Conservation (phyloP, 2,329 filamentous ascomycete genomes). For the Trichoderma polysporum region DNA sequence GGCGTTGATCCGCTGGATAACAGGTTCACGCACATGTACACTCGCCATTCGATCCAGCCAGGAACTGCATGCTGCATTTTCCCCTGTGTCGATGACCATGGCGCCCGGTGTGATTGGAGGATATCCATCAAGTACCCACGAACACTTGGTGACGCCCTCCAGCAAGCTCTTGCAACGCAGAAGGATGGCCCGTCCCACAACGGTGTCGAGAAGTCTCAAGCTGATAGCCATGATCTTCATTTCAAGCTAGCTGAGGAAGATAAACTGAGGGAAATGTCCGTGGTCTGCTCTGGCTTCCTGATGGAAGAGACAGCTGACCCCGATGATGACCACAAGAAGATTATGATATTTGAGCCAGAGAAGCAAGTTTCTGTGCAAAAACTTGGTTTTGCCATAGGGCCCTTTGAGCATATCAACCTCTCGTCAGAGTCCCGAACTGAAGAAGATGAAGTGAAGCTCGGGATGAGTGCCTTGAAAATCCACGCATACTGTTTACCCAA, state of each 20-base stretch:
- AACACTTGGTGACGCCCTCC: slow-evolving; percentile 76
- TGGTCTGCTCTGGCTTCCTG: slow-evolving; percentile 86
- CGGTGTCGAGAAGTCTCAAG: slow-evolving; percentile 39
- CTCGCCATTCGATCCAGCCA: slow-evolving; percentile 73
- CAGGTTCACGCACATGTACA: slow-evolving; percentile 90
- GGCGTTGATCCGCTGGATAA: slow-evolving; percentile 76
- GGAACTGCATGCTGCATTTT: slow-evolving; percentile 85
- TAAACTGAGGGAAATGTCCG: slow-evolving; percentile 81
- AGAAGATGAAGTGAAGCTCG: slow-evolving; percentile 88
- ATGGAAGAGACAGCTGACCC: slow-evolving; percentile 79
- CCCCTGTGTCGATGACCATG: slow-evolving; percentile 85
- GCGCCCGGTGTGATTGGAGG: slow-evolving; percentile 81
- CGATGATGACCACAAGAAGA: slow-evolving; percentile 77
- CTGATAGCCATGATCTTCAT: slow-evolving; percentile 44
- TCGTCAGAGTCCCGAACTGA: slow-evolving; percentile 82
- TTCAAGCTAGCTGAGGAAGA: slow-evolving; percentile 69
- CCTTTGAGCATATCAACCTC: slow-evolving; percentile 90
- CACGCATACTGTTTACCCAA: slow-evolving; percentile 89
- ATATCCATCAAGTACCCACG: slow-evolving; percentile 82
- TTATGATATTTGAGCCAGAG: slow-evolving; percentile 77
- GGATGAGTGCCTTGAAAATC: slow-evolving; percentile 82
- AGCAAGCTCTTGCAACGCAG: slow-evolving; percentile 47
- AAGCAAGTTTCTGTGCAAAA: slow-evolving; percentile 80
- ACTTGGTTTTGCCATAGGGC: slow-evolving; percentile 89
- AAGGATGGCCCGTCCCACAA: slow-evolving; percentile 33